Evolutionary conservation across 352 stramenopile genomes (phyloP), one percentile per base, ranked within the genome.

Genomic region (Detonula confervacea): DNA sequence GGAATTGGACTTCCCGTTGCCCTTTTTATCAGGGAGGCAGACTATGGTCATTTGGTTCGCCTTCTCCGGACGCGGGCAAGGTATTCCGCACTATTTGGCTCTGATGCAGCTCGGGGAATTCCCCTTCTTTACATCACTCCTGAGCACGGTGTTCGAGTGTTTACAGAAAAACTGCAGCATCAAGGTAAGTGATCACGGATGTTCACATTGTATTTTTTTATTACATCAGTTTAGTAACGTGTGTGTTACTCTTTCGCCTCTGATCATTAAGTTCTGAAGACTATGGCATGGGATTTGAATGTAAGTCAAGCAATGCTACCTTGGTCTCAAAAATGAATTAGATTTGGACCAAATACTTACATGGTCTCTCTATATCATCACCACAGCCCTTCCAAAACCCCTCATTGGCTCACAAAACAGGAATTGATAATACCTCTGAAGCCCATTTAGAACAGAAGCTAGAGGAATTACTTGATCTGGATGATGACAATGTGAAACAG

Each of bases 351-450:
- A n/a, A n/a, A n/a, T n/a, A n/a, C n/a, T n/a, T n/a, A n/a, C n/a
- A n/a, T n/a, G n/a, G n/a, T n/a, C n/a, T n/a, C n/a, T n/a, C n/a
- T n/a, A n/a, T n/a, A n/a, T n/a, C n/a, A n/a, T n/a, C n/a, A n/a
- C n/a, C n/a, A n/a, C n/a, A n/a, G n/a, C 90, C 90, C 11, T 94
- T 93, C 60, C 87, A 93, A 55, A 93, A 92, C 60, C 73, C 82
- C 4, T 47, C 65, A 11, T 77, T 94, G 60, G 83, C 78, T 25
- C 80, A 92, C 51, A 90, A 90, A 57, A 92, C 84, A 24, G 80
- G 68, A 8, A 86, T 94, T 51, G 83, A 90, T 11, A 80, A 87
- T 42, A 91, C 81, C 5, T 86, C 84, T 42, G 63, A 90, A 73
- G n/a, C 49, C 14, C 65, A 77, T 35, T 73, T 94, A 29, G 71